phyloP scores from a whole-genome alignment of 2,329 filamentous ascomycete genomes.

The Aspergillus awamori region DNA sequence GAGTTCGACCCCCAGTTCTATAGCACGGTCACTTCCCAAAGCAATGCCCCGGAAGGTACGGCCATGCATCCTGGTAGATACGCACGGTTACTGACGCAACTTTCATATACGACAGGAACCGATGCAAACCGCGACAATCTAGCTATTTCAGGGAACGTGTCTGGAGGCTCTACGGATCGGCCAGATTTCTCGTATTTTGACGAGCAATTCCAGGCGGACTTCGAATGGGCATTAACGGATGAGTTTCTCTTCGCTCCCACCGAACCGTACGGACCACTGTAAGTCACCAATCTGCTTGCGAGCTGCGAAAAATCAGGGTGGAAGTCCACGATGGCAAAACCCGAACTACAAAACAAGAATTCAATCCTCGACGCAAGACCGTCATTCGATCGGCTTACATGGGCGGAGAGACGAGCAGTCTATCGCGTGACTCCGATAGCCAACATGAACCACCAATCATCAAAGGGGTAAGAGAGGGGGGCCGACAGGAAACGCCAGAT shows the following conservation, averaged over 20 bases:
- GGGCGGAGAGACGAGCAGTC: neutral
- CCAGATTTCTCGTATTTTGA: slow-evolving; percentile 34
- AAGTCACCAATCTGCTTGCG: slow-evolving; percentile 12
- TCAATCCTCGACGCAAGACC: neutral
- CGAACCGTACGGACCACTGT: slow-evolving; percentile 29
- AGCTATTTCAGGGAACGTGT: slow-evolving; percentile 6
- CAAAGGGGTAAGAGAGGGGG: neutral
- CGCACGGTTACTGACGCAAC: neutral
- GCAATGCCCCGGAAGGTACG: slow-evolving; percentile 23
- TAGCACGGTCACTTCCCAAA: slow-evolving; percentile 14
- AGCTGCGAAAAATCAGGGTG: too few species aligned
- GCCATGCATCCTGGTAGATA: neutral
- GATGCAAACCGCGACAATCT: slow-evolving; percentile 17
- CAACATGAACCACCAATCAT: neutral
- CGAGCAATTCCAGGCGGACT: slow-evolving; percentile 43
- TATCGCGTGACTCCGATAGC: neutral
- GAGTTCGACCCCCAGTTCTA: slow-evolving; percentile 40
- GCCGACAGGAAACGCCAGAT: neutral
- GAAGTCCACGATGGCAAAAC: too few species aligned
- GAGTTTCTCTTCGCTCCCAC: slow-evolving; percentile 31
- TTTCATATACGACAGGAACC: slow-evolving; percentile 12
- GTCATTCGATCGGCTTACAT: neutral
- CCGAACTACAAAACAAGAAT: neutral
- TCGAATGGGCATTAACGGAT: slow-evolving; percentile 43
- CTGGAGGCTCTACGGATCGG: slow-evolving; percentile 9